phyloP scores from a whole-genome alignment of 2,329 filamentous ascomycete species.

The Cladosporium austrohemisphaericum region DNA sequence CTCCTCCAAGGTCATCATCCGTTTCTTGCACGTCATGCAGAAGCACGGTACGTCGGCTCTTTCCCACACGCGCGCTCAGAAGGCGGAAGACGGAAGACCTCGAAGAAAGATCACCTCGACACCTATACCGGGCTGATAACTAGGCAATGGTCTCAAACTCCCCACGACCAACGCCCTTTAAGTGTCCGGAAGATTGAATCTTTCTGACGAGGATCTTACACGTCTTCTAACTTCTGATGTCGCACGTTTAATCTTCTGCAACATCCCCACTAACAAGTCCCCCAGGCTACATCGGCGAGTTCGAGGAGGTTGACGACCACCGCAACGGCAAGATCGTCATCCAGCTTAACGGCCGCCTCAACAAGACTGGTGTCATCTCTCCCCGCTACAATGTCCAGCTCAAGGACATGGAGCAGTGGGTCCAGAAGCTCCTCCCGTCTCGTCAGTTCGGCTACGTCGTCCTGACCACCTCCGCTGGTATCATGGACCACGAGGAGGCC shows the following conservation, averaged over 20 bases:
- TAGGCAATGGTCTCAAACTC: slow-evolving; percentile 84
- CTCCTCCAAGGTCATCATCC: slow-evolving; percentile 98
- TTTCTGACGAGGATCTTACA: slow-evolving; percentile 86
- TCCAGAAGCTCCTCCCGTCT: slow-evolving; percentile 95
- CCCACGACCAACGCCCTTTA: slow-evolving; percentile 98
- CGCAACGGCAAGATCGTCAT: slow-evolving; percentile 99
- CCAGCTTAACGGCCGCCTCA: slow-evolving; percentile 97
- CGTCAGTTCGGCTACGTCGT: slow-evolving; percentile 99
- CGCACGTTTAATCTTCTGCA: slow-evolving; percentile 90
- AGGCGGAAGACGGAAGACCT: slow-evolving; percentile 8
- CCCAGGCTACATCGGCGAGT: slow-evolving; percentile 96
- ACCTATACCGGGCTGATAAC: slow-evolving; percentile 90
- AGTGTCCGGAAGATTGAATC: slow-evolving; percentile 92
- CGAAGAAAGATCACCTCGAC: slow-evolving; percentile 2
- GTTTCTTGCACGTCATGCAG: slow-evolving; percentile 99
- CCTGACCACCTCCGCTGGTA: slow-evolving; percentile 97
- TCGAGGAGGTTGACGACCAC: slow-evolving; percentile 99
- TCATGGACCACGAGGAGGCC: slow-evolving; percentile 99
- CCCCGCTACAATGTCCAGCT: slow-evolving; percentile 99
- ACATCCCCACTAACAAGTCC: slow-evolving; percentile 64
- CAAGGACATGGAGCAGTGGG: slow-evolving; percentile 98
- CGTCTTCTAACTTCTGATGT: slow-evolving; percentile 83
- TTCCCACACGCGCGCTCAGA: neutral
- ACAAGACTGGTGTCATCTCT: slow-evolving; percentile 99
- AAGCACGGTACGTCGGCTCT: slow-evolving; percentile 78